A percentile compares a stretch with the other conserved stretches of the same genome.
Evolutionary conservation across 2,329 filamentous ascomycete species (phyloP).

Genomic region (Colletotrichum eleusines): DNA sequence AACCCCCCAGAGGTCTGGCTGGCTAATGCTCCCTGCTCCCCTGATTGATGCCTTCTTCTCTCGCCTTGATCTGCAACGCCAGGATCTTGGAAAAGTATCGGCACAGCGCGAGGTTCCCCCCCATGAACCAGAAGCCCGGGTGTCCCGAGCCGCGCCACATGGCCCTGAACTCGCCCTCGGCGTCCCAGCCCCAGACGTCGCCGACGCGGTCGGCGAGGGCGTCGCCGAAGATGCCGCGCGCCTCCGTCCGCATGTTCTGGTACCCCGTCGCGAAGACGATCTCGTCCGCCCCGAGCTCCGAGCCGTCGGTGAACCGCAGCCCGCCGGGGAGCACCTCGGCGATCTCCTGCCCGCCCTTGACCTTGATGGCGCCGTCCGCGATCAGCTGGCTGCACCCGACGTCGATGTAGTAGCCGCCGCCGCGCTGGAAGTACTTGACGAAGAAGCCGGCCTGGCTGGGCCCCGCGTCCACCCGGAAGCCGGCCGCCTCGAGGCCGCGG

Average conservation of each 20-base stretch:
- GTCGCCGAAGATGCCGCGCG: slow-evolving; percentile 62
- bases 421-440: slow-evolving; percentile 52
- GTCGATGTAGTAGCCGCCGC: slow-evolving; percentile 49
- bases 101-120: slow-evolving; percentile 51
- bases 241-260: slow-evolving; percentile 65
- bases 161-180: slow-evolving; percentile 58
- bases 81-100: slow-evolving; percentile 52
- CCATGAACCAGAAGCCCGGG: slow-evolving; percentile 53
- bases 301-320: slow-evolving; percentile 56
- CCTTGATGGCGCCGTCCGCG: slow-evolving; percentile 49
- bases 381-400: slow-evolving; percentile 47
- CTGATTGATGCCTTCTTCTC: slow-evolving; percentile 38
- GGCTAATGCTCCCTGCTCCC: too few relatives aligned
- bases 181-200: slow-evolving; percentile 62
- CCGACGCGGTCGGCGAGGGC: slow-evolving; percentile 60
- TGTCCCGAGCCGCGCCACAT: slow-evolving; percentile 51
- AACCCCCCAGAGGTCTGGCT: too few relatives aligned
- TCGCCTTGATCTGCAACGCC: slow-evolving; percentile 46
- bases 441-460: slow-evolving; percentile 63
- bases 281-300: slow-evolving; percentile 51
- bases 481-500: slow-evolving; percentile 63
- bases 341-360: slow-evolving; percentile 66
- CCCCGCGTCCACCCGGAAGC: slow-evolving; percentile 71
- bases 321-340: slow-evolving; percentile 60
- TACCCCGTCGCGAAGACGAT: slow-evolving; percentile 63